Evolutionary conservation across 371 early-diverging fungal genomes (phyloP).

Genomic region (Mortierella sp.): DNA sequence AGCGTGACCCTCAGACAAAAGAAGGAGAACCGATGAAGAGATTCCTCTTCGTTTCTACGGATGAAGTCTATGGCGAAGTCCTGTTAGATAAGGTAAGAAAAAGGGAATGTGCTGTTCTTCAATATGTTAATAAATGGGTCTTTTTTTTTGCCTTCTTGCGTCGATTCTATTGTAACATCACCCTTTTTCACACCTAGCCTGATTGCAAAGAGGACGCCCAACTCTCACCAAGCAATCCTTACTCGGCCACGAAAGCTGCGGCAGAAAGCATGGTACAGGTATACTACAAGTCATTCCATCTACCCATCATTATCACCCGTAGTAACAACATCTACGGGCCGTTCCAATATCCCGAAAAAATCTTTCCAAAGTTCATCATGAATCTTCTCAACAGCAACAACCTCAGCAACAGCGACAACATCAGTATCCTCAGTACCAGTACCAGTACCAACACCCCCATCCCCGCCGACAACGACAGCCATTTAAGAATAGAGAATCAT

Average conservation of each 20-base stretch:
- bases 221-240: constrained; percentile 85
- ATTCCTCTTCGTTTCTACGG: constrained; percentile 87
- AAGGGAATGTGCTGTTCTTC: background rate
- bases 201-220: constrained; percentile 75
- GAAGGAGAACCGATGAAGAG: constrained; percentile 47
- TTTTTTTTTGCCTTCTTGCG: too few relatives aligned
- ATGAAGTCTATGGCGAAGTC: constrained; percentile 90
- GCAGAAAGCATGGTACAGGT: constrained; percentile 87
- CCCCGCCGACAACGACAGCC: background rate
- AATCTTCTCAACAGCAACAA: constrained; percentile 61
- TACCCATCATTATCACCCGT: constrained; percentile 86
- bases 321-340: constrained; percentile 91
- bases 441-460: background rate
- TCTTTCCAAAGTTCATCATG: constrained; percentile 89
- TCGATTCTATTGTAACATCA: too few relatives aligned
- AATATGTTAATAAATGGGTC: background rate
- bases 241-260: constrained; percentile 91
- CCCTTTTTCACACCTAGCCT: constrained; percentile 58
- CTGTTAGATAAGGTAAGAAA: constrained; percentile 58
- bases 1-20: background rate
- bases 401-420: background rate
- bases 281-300: constrained; percentile 82
- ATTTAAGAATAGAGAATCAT: background rate
- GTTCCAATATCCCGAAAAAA: constrained; percentile 89
- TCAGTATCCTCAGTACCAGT: too few relatives aligned